Percentiles rank a stretch among this genome's conserved stretches.
phyloP scores from a whole-genome alignment of 768 basidiomycete species.

The Mycena leptocephala region DNA sequence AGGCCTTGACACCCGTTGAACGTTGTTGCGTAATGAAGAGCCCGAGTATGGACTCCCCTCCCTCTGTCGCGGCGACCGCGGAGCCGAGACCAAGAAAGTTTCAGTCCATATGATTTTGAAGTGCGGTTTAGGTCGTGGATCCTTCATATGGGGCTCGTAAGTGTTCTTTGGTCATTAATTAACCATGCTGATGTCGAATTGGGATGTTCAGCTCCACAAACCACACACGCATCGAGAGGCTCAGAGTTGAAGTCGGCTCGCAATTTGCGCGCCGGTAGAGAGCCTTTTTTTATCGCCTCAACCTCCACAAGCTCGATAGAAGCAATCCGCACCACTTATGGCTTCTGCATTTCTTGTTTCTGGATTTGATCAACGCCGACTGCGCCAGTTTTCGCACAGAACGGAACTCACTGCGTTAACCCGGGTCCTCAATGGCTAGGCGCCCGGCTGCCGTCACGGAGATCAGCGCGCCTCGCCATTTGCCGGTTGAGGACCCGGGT shows the following conservation, averaged over 20 bases:
- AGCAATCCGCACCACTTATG: neutral
- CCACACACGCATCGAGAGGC: constrained; percentile 22
- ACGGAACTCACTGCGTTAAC: neutral
- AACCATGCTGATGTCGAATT: neutral
- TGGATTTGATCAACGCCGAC: neutral
- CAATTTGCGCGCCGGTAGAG: constrained; percentile 28
- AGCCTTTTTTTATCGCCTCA: neutral
- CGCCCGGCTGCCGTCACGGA: no score
- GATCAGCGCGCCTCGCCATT: no score
- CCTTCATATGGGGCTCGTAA: constrained; percentile 25
- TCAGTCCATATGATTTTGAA: constrained; percentile 44
- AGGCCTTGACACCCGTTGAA: no score
- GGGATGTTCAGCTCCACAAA: neutral
- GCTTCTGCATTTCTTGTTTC: neutral
- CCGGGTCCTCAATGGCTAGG: no score
- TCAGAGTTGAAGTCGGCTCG: constrained; percentile 28
- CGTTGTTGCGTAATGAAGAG: no score
- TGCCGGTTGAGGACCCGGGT: no score
- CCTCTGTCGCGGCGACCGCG: constrained; percentile 41
- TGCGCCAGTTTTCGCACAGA: neutral
- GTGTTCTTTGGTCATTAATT: neutral
- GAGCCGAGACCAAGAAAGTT: constrained; percentile 45
- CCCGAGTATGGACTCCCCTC: constrained; percentile 34
- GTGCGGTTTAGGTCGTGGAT: constrained; percentile 36
- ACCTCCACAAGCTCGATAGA: neutral